Percentiles rank a stretch among this genome's conserved stretches.
These are phyloP conservation scores for Dentipellis sp. DNA, from an alignment of 768 basidiomycete species.

Conservation along the genomic window DNA sequence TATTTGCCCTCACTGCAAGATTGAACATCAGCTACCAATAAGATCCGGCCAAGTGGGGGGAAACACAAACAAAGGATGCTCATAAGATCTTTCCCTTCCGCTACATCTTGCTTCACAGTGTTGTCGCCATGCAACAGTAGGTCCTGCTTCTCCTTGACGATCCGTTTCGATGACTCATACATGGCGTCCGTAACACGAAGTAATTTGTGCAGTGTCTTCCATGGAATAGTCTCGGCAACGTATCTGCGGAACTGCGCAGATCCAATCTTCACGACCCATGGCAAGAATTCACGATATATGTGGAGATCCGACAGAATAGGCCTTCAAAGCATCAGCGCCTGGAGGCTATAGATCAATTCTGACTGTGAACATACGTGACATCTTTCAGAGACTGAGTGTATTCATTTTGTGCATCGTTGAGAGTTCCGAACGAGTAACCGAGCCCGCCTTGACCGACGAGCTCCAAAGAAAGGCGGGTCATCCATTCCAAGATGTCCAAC, in stretches of 20 bases:
- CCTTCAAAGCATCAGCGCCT: not conserved
- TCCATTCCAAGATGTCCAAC: conserved; percentile 26
- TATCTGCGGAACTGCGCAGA: conserved; percentile 24
- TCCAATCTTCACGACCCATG: conserved; percentile 12
- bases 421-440: conserved; percentile 24
- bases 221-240: conserved; percentile 17
- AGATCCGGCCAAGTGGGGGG: no score
- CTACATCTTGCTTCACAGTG: conserved; percentile 4
- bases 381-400: conserved; percentile 23
- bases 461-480: conserved; percentile 26
- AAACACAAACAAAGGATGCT: conserved; percentile 26
- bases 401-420: conserved; percentile 19
- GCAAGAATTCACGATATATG: not conserved
- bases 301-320: not conserved
- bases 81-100: conserved; percentile 28
- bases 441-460: conserved; percentile 26
- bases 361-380: conserved; percentile 20
- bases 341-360: not conserved
- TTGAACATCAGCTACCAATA: no score
- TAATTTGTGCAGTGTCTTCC: conserved; percentile 19
- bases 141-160: conserved; percentile 23
- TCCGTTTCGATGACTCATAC: conserved; percentile 18
- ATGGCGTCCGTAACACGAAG: conserved; percentile 20
- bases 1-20: conserved; percentile 25
- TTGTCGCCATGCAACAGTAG: conserved; percentile 6